Conservation (phyloP, 23 red algal species). For the Rhodosorus marinus region DNA sequence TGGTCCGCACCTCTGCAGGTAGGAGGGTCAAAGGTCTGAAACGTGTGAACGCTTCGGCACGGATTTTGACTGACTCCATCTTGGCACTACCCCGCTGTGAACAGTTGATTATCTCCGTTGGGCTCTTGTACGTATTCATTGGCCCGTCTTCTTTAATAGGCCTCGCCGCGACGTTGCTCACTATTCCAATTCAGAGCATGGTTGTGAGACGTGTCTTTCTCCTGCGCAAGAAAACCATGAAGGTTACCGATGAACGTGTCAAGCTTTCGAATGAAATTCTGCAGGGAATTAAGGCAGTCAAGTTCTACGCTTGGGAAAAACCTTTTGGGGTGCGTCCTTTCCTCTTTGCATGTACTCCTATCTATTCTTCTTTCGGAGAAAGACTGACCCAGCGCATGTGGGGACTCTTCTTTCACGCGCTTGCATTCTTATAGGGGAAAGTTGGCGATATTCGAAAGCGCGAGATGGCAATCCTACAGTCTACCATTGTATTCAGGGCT, state of each 20-base stretch:
- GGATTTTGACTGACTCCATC: too few species aligned
- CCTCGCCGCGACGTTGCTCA: conserved; percentile 29
- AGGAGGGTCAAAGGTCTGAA: too few species aligned
- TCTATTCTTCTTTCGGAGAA: too few species aligned
- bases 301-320: conserved; percentile 96
- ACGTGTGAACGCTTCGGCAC: too few species aligned
- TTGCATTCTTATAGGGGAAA: too few species aligned
- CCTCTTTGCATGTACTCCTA: too few species aligned
- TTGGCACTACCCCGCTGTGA: too few species aligned
- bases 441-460: conserved; percentile 27
- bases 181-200: conserved; percentile 41
- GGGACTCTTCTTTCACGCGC: too few species aligned
- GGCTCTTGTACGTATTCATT: conserved; percentile 52
- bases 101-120: conserved; percentile 56
- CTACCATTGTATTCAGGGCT: conserved; percentile 45
- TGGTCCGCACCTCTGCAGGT: conserved; percentile 74
- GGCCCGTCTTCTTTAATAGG: conserved; percentile 69
- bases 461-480: conserved; percentile 37
- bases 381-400: too few species aligned
- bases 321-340: too few species aligned
- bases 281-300: conserved; percentile 88
- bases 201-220: not conserved
- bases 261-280: conserved; percentile 95
- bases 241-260: conserved; percentile 62
- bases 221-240: not conserved